Evolutionary conservation across 805 yeast genomes (phyloP).

Genomic region (Ogataea degrootiae): DNA sequence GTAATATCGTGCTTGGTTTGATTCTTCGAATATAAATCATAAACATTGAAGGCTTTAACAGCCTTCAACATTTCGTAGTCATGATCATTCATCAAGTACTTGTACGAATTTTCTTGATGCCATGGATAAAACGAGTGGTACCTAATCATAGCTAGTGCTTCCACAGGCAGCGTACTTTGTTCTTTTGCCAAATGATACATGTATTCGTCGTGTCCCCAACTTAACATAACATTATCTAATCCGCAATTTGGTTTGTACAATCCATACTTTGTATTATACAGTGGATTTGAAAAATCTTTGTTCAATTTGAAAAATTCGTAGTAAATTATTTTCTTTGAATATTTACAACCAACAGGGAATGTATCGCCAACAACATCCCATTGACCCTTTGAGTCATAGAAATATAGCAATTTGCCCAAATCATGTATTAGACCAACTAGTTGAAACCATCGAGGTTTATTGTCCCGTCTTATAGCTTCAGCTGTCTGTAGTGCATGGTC

Average conservation of each 20-base stretch:
- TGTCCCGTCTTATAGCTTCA: slow-evolving; percentile 63
- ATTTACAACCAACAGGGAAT: slow-evolving; percentile 69
- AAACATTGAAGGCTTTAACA: slow-evolving; percentile 62
- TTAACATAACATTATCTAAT: slow-evolving; percentile 61
- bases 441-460: slow-evolving; percentile 73
- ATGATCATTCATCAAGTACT: slow-evolving; percentile 57
- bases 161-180: slow-evolving; percentile 58
- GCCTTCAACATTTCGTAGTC: slow-evolving; percentile 58
- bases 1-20: slow-evolving; percentile 45
- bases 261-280: slow-evolving; percentile 62
- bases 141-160: slow-evolving; percentile 68
- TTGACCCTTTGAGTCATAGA: slow-evolving; percentile 68
- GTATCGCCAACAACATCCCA: slow-evolving; percentile 84
- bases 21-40: slow-evolving; percentile 62
- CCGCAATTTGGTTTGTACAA: slow-evolving; percentile 64
- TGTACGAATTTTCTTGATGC: slow-evolving; percentile 68
- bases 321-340: slow-evolving; percentile 53
- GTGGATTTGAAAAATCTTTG: slow-evolving; percentile 58
- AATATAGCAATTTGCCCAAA: slow-evolving; percentile 62
- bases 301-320: slow-evolving; percentile 55
- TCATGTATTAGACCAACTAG: slow-evolving; percentile 70
- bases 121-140: slow-evolving; percentile 75
- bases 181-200: slow-evolving; percentile 68
- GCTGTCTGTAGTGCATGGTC: slow-evolving; percentile 76
- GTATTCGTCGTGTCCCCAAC: slow-evolving; percentile 80